phyloP scores from a whole-genome alignment of 192 early-diverging fungal genomes.

The Coemansia guatemalensis region DNA sequence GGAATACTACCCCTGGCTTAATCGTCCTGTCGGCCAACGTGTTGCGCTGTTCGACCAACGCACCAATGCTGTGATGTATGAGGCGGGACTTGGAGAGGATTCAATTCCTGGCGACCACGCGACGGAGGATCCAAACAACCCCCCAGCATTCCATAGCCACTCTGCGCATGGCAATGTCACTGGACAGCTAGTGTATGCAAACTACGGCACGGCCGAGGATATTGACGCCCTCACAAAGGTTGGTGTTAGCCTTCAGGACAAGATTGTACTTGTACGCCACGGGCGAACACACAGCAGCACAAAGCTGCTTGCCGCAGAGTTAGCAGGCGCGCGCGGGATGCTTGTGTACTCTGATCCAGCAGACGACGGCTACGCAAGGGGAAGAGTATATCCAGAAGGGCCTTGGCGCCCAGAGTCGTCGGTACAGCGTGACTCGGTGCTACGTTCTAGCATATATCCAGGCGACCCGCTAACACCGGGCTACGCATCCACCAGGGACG shows the following conservation, averaged over 20 bases:
- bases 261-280: constrained; percentile 59
- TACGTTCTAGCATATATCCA: constrained; percentile 45
- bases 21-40: constrained; percentile 51
- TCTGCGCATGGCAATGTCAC: constrained; percentile 62
- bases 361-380: constrained; percentile 59
- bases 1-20: constrained; percentile 60
- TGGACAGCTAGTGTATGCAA: constrained; percentile 61
- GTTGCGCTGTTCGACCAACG: constrained; percentile 54
- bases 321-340: constrained; percentile 56
- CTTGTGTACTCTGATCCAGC: constrained; percentile 64
- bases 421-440: constrained; percentile 59
- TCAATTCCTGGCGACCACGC: constrained; percentile 60
- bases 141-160: constrained; percentile 64
- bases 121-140: constrained; percentile 54
- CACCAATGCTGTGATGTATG: constrained; percentile 44
- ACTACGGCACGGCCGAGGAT: constrained; percentile 61
- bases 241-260: constrained; percentile 48
- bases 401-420: constrained; percentile 61
- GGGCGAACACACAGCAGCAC: constrained; percentile 55
- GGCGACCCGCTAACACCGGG: constrained; percentile 69
- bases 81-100: constrained; percentile 59
- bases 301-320: constrained; percentile 58
- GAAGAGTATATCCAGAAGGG: constrained; percentile 57
- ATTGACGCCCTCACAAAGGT: constrained; percentile 43
- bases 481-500: constrained; percentile 54